Evolutionary conservation across 2,329 filamentous ascomycete genomes (phyloP), one percentile per base, ranked within the genome.

Genomic region (Myrmaecium sp.): DNA sequence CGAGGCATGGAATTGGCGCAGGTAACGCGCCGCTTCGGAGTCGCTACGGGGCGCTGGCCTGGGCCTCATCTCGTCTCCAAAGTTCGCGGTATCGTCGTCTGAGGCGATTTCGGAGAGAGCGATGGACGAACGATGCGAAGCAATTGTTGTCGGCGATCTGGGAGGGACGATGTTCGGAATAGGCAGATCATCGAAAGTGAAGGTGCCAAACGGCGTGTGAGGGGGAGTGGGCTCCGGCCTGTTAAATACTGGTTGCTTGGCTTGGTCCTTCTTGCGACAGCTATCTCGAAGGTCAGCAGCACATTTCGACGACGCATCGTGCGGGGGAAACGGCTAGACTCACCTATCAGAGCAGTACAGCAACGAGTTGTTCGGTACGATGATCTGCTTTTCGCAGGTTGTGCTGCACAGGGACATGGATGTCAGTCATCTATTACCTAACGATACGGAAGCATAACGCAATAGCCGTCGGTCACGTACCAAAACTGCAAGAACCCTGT

Each of bases 301-400:
- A 11, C 23, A 22, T 24, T 8, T 10, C 4, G 9, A 3, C 24
- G 9, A 12, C 19, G 17, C 18, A 12, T 11, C 14, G 24, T 6
- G n/a, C n/a, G n/a, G n/a, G n/a, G n/a, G n/a, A n/a, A n/a, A n/a
- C n/a, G n/a, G 26, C 6, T 27, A n/a, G 16, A 11, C 57, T 43
- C 58, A 73, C 68, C 62, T 62, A 55, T 73, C 66, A 27, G 67
- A 73, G 52, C 69, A 74, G 45, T 74, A 74, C 23, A 74, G 54
- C 21, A 71, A 57, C 10, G 58, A 59, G 41, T 66, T 66, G 44
- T 63, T 62, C 10, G 69, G 69, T 17, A 64, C 60, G 28, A 67
- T 61, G 39, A 74, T 74, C 51, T 74, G 69, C 46, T 62, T 70
- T 46, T 74, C 69, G 47, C 69, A 74, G 42, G 64, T 70, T 35